phyloP scores from a whole-genome alignment of 2,329 filamentous ascomycete species.

The Juglanconis sp. region DNA sequence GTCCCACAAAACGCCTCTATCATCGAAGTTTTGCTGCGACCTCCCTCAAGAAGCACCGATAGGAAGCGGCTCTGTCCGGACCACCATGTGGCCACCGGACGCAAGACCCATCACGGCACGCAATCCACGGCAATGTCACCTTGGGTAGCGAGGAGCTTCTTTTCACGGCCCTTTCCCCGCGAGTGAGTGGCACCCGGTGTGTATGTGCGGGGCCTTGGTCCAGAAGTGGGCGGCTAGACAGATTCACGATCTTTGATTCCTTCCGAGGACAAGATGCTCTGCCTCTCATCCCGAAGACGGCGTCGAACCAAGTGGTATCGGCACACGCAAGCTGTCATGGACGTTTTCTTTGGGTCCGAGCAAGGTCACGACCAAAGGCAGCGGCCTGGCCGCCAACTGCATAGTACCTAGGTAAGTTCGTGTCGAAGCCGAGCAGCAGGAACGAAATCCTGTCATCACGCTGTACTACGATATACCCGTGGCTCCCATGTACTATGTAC shows the following conservation, averaged over 20 bases:
- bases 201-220: not conserved
- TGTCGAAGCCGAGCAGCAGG: not conserved
- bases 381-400: constrained; percentile 3
- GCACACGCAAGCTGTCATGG: not conserved
- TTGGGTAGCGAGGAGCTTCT: not conserved
- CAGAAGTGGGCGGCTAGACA: not conserved
- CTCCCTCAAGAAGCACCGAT: not conserved
- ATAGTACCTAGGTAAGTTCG: not conserved
- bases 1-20: not conserved
- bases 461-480: not conserved
- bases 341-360: not conserved
- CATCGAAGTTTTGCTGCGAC: constrained; percentile 9
- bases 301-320: too few species aligned
- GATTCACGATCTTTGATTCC: too few species aligned
- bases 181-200: not conserved
- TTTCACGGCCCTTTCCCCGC: not conserved
- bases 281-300: not conserved
- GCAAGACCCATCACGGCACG: not conserved
- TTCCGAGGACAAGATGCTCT: not conserved
- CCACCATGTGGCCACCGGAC: constrained; percentile 1
- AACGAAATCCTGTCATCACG: constrained; percentile 5
- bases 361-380: not conserved
- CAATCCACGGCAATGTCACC: not conserved
- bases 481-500: not conserved
- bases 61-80: not conserved